Conservation (phyloP, 2,329 filamentous ascomycete species). For the Aurifilum marmelostoma region DNA sequence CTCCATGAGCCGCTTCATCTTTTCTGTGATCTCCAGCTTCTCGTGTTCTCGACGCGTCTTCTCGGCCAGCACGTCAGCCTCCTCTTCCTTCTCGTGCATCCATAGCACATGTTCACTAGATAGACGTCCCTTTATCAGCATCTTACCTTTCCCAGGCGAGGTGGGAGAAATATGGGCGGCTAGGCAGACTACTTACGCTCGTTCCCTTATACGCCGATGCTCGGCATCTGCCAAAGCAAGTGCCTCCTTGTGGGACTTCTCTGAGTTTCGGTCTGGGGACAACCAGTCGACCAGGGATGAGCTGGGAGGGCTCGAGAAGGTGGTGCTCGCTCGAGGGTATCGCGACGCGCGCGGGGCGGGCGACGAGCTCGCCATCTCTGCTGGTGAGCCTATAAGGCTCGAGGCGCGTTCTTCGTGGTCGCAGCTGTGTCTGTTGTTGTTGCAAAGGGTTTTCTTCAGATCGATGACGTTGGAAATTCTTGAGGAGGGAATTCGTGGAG, state of each 20-base stretch:
- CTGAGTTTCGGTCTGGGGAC: slow-evolving; percentile 28
- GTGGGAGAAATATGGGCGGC: no score
- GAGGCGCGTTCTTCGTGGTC: background rate
- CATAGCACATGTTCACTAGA: slow-evolving; percentile 36
- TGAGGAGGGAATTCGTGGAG: background rate
- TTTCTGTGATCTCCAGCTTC: slow-evolving; percentile 28
- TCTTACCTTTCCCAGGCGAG: background rate
- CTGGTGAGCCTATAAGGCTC: background rate
- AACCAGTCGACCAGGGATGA: slow-evolving; percentile 24
- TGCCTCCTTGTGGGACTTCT: slow-evolving; percentile 26
- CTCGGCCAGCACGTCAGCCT: slow-evolving; percentile 33
- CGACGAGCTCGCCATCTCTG: slow-evolving; percentile 24
- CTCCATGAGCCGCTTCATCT: slow-evolving; percentile 17
- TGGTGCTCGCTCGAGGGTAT: slow-evolving; percentile 26
- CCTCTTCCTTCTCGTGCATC: slow-evolving; percentile 35
- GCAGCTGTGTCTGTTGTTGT: background rate
- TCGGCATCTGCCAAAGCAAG: slow-evolving; percentile 25
- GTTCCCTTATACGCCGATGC: slow-evolving; percentile 25
- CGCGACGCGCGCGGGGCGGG: slow-evolving; percentile 27
- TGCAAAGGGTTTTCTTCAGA: background rate
- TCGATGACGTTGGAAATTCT: background rate
- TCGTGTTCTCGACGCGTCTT: slow-evolving; percentile 34
- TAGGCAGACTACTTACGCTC: slow-evolving; percentile 21
- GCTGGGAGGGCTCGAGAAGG: slow-evolving; percentile 19
- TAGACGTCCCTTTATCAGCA: slow-evolving; percentile 27